phyloP scores from a whole-genome alignment of 2,329 filamentous ascomycete genomes.

The Lachnellula suecica region DNA sequence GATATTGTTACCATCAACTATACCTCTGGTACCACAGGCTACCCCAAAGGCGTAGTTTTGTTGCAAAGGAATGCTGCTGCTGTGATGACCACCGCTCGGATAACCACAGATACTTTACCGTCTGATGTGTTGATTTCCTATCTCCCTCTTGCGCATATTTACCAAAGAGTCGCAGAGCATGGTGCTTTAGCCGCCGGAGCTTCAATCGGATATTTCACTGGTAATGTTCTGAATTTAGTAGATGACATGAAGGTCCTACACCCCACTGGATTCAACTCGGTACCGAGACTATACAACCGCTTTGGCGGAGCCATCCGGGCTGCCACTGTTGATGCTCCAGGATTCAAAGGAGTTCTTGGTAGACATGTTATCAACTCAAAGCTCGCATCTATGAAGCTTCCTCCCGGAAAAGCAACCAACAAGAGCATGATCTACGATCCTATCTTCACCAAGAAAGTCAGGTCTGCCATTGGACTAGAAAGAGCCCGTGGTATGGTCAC shows the following conservation, averaged over 20 bases:
- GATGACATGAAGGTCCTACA: constrained; percentile 88
- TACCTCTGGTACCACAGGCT: constrained; percentile 81
- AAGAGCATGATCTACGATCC: constrained; percentile 77
- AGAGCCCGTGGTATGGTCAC: constrained; percentile 73
- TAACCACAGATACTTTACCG: constrained; percentile 47
- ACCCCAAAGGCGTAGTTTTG: constrained; percentile 80
- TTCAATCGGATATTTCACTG: constrained; percentile 88
- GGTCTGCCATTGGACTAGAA: constrained; percentile 78
- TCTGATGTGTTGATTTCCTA: constrained; percentile 77
- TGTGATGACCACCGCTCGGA: constrained; percentile 61
- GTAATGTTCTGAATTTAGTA: constrained; percentile 80
- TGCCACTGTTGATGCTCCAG: constrained; percentile 74
- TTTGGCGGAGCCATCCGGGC: constrained; percentile 82
- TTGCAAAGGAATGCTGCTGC: constrained; percentile 81
- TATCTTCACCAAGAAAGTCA: constrained; percentile 89
- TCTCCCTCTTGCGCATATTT: constrained; percentile 92
- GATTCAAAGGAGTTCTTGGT: constrained; percentile 78
- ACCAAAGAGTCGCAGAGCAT: constrained; percentile 82
- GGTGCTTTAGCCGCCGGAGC: constrained; percentile 68
- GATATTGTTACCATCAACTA: constrained; percentile 91
- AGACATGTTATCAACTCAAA: constrained; percentile 79
- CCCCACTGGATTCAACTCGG: constrained; percentile 81
- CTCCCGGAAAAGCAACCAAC: constrained; percentile 73
- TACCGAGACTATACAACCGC: constrained; percentile 88
- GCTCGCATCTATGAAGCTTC: constrained; percentile 72